Evolutionary conservation across 306 rosid species (phyloP), one percentile per base, ranked within the genome.

Genomic region (Hippophae gyantsensis): DNA sequence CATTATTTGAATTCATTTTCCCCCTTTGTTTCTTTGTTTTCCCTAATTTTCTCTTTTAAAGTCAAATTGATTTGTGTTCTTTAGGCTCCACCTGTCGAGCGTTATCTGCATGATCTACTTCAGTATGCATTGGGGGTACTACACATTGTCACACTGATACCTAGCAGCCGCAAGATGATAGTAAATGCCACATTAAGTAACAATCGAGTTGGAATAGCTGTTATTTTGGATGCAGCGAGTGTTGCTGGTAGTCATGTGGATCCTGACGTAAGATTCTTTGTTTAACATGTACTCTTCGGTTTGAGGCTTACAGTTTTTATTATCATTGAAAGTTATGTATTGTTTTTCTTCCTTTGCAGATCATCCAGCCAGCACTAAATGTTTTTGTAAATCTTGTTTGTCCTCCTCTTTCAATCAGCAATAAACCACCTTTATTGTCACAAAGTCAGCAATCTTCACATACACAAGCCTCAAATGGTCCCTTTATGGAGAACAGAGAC

Each of bases 381-480:
- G 97, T 93, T 68, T 70, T 93, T 51, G 94, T 86, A 74, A 93
- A 93, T 69, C 97, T 93, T 60, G 99, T 88, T 54, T 93, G 99
- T 49, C 97, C 99, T 54, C 97, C 99, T 41, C 99, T 97, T 66
- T 89, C 99, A 62, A 86, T 93, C 79, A 88, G 99, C 74, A 86
- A 82, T 71, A 93, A 86, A 70, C 93, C 96, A 2, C 68, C 92
- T 57, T 58, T 78, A 60, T 64, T 57, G 62, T 50, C 81, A 52
- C 97, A 85, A 75, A 83, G 90, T 64, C 89, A 73, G 72, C 96
- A 81, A 72, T 76, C 75, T 64, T 63, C 69, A 23, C 71, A 95
- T 64, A 64, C 89, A 42, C 90, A 80, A 67, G 61, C 77, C 59
- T 54, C 88, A 45, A 78, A 56, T 50, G 83, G 78, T 57, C 82